Evolutionary conservation across 1,284 basidiomycete species (phyloP).

Genomic region (Microbotryum saponariae): DNA sequence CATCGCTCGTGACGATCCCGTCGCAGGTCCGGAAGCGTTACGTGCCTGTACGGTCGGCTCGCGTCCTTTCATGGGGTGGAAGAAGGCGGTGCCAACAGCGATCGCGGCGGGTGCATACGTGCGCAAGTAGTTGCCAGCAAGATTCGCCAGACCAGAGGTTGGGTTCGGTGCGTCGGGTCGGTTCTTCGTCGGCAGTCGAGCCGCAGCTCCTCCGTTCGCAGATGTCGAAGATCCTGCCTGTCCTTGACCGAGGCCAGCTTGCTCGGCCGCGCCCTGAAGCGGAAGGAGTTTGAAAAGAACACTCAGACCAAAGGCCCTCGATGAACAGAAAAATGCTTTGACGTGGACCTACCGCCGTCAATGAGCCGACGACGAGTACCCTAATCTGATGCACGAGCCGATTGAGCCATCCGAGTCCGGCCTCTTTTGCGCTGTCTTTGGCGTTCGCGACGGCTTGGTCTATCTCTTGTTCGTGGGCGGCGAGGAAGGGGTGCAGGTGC

Average conservation of each 20-base stretch:
- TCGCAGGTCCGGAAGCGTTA: slow-evolving; percentile 1
- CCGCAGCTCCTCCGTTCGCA: background rate
- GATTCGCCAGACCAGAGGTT: slow-evolving; percentile 54
- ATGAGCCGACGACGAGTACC: slow-evolving; percentile 39
- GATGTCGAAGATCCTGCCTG: background rate
- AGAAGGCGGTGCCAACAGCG: slow-evolving; percentile 39
- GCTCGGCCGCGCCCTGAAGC: slow-evolving; percentile 42
- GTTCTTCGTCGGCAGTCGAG: background rate
- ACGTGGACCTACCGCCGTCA: slow-evolving; percentile 35
- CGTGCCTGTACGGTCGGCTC: slow-evolving; percentile 32
- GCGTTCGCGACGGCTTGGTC: slow-evolving; percentile 53
- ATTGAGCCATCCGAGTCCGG: slow-evolving; percentile 54
- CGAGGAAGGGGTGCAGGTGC: slow-evolving; percentile 70
- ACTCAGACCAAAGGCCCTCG: background rate
- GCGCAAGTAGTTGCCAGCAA: slow-evolving; percentile 52
- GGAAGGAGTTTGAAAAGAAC: background rate
- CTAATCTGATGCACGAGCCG: slow-evolving; percentile 53
- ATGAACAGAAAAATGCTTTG: background rate
- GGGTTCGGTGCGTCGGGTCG: slow-evolving; percentile 45
- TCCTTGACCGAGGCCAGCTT: slow-evolving; percentile 43
- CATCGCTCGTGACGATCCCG: background rate
- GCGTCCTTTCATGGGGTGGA: slow-evolving; percentile 32
- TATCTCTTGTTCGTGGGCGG: slow-evolving; percentile 66
- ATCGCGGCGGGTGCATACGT: slow-evolving; percentile 65
- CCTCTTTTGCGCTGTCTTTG: slow-evolving; percentile 48